Base-by-base conservation (phyloP, 1,139 yeast species). In the Candida sanyaensis region DNA sequence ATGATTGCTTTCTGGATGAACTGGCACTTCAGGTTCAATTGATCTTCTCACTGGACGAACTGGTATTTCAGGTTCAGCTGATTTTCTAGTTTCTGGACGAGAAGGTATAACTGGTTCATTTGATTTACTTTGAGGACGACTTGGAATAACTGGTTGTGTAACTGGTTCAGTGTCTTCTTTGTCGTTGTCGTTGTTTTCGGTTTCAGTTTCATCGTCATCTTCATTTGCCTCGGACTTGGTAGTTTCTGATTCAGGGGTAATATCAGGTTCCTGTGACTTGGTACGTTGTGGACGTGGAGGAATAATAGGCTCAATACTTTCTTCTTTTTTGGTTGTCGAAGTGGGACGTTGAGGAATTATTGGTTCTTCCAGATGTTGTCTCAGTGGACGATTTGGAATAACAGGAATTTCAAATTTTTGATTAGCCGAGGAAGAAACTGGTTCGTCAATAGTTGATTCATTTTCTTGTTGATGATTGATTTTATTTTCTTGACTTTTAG, bases 131-230 rank as follows among this genome's bases (percentile, higher is more conserved):
- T 27, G 17, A 6, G 59, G 58, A 34, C 58, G 53, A 17, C 45
- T 37, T 8, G 58, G 58, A 34, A 56, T 46, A 2, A 31, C 38
- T 10, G 63, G 59, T 9, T 45, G 37, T 7, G 51, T 24, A 26
- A 43, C 36, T 17, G 34, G 23, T 32, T 21, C 21, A 17, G 21
- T 17, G 3, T n/a, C n/a, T n/a, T n/a, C n/a, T n/a, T 17, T 17
- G 21, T 17, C 21, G 2, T 17, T 17, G 21, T 17, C 3, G 21
- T 17, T 3, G 3, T 17, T 3, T 17, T 17, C 21, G 21, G 21
- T 17, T 17, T 17, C 21, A n/a, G n/a, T n/a, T n/a, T n/a, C n/a
- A n/a, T n/a, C n/a, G n/a, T n/a, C n/a, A 49, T 37, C 28, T 23
- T n/a, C 32, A 36, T 44, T 28, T 24, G 43, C 21, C 21, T 31